A percentile compares a stretch with the other conserved stretches of the same genome.
phyloP scores from a whole-genome alignment of 176 grass and related monocot genomes.

The Aegilops speltoides region DNA sequence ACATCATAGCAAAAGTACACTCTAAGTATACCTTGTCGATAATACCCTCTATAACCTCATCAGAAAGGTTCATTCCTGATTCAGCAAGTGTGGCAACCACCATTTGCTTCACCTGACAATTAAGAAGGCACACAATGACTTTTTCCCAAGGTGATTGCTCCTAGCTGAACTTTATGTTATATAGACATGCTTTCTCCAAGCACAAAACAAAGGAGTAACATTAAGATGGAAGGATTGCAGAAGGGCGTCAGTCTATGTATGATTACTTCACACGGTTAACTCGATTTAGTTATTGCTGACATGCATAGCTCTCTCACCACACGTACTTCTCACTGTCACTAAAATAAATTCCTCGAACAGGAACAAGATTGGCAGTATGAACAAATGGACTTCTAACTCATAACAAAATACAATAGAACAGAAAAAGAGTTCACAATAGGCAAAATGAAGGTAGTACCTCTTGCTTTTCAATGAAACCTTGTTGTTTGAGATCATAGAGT shows the following conservation, averaged over 20 bases:
- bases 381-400: neutral
- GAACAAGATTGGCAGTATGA: neutral
- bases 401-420: neutral
- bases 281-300: neutral
- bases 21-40: slow-evolving; percentile 57
- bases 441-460: slow-evolving; percentile 66
- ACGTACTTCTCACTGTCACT: neutral
- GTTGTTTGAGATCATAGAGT: slow-evolving; percentile 95
- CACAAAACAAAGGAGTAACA: slow-evolving; percentile 14
- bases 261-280: neutral
- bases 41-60: slow-evolving; percentile 71
- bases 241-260: neutral
- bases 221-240: neutral
- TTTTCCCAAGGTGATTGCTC: neutral
- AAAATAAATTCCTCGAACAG: neutral
- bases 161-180: slow-evolving; percentile 5
- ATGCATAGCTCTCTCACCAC: neutral
- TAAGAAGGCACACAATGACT: slow-evolving; percentile 25
- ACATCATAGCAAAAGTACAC: neutral
- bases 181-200: slow-evolving; percentile 22
- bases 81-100: slow-evolving; percentile 75
- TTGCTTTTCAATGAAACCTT: slow-evolving; percentile 93
- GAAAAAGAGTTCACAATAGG: slow-evolving; percentile 15
- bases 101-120: slow-evolving; percentile 79
- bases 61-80: slow-evolving; percentile 72